Conservation (phyloP, 495 filamentous ascomycete species). For the Astrothelium macrocarpum region DNA sequence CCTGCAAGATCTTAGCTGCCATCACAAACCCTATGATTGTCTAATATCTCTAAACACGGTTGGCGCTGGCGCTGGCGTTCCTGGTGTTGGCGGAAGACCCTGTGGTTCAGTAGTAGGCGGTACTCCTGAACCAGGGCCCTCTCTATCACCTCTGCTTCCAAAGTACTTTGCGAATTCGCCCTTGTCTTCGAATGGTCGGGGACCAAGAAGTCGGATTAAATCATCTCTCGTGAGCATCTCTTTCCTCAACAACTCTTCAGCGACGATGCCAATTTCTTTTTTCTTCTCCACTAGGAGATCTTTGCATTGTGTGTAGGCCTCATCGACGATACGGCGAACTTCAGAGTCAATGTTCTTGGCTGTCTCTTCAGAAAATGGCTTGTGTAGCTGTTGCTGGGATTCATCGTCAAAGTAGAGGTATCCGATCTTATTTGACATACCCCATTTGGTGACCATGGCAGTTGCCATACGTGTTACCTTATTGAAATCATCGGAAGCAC, state of each 20-base stretch:
- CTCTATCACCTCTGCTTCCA: conserved; percentile 26
- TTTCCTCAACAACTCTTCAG: conserved; percentile 85
- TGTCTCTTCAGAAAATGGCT: conserved; percentile 92
- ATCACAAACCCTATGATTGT: too few relatives aligned
- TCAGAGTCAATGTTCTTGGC: conserved; percentile 84
- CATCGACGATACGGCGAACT: conserved; percentile 78
- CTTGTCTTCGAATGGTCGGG: conserved; percentile 69
- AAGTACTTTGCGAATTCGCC: conserved; percentile 94
- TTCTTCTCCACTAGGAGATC: conserved; percentile 76
- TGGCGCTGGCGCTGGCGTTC: conserved; percentile 7
- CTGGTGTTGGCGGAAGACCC: background rate
- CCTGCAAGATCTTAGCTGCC: too few relatives aligned
- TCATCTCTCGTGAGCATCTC: conserved; percentile 87
- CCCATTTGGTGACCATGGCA: conserved; percentile 94
- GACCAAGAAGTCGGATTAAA: conserved; percentile 77
- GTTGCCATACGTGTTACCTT: conserved; percentile 95
- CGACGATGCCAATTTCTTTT: conserved; percentile 75
- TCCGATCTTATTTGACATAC: conserved; percentile 89
- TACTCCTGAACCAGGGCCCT: conserved; percentile 5
- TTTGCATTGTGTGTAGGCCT: conserved; percentile 84
- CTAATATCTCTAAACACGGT: conserved; percentile 11
- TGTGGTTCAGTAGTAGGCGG: background rate
- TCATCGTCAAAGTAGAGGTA: conserved; percentile 71
- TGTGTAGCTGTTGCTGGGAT: conserved; percentile 59
- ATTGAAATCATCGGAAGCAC: conserved; percentile 94